phyloP scores from a whole-genome alignment of 208 protist genomes.

The Naegleria fowleri region DNA sequence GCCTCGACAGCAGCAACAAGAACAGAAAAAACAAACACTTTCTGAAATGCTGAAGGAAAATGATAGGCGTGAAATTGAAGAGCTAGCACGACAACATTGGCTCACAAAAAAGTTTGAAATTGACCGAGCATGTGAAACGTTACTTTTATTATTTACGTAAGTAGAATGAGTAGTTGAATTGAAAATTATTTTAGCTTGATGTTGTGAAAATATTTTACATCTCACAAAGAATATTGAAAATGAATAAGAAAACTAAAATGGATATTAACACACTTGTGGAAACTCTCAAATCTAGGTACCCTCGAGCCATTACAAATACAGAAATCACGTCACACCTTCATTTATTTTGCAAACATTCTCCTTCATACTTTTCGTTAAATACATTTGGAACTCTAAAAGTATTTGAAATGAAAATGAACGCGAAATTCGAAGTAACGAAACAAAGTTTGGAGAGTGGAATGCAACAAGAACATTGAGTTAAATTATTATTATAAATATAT shows the following conservation, averaged over 20 bases:
- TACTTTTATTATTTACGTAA: background rate
- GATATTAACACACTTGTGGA: background rate
- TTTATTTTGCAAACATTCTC: background rate
- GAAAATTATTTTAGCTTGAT: too few species aligned
- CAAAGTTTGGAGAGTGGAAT: background rate
- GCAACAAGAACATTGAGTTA: too few species aligned
- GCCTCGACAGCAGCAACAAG: background rate
- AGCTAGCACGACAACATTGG: background rate
- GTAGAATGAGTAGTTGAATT: background rate
- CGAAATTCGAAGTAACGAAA: background rate
- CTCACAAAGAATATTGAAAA: background rate
- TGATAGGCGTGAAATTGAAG: background rate
- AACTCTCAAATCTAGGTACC: background rate
- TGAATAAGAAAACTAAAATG: background rate
- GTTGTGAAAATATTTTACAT: too few species aligned
- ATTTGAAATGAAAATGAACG: background rate
- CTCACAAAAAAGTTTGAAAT: background rate
- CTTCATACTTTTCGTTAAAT: background rate
- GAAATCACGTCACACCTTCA: background rate
- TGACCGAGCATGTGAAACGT: background rate
- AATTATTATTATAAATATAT: too few species aligned
- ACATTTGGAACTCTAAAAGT: background rate
- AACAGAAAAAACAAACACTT: background rate
- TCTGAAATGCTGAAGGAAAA: background rate
- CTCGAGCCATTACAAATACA: background rate